A percentile compares a stretch with the other conserved stretches of the same genome.
phyloP scores from a whole-genome alignment of 768 basidiomycete genomes.

The Amanita subjunquillea region DNA sequence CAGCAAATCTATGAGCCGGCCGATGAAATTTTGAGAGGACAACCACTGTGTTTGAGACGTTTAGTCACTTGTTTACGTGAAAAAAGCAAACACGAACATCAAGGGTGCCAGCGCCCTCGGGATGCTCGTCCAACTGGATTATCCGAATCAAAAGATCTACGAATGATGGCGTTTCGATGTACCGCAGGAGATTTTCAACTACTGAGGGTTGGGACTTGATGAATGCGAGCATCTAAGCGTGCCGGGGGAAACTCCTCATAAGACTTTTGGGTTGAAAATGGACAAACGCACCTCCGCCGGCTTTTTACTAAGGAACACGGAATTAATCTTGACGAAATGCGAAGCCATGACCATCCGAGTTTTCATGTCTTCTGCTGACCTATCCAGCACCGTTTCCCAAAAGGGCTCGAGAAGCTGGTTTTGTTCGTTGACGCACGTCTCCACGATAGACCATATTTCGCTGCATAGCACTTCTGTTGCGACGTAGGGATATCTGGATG shows the following conservation, averaged over 20 bases:
- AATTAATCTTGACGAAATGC: slow-evolving; percentile 92
- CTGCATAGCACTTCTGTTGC: slow-evolving; percentile 93
- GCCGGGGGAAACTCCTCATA: too few relatives aligned
- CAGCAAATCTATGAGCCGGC: slow-evolving; percentile 69
- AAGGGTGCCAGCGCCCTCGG: slow-evolving; percentile 72
- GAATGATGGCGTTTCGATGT: slow-evolving; percentile 84
- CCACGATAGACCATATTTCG: slow-evolving; percentile 92
- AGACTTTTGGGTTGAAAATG: slow-evolving; percentile 11
- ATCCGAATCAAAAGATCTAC: slow-evolving; percentile 88
- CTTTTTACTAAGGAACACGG: slow-evolving; percentile 79
- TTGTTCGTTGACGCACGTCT: slow-evolving; percentile 69
- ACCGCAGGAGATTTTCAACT: slow-evolving; percentile 71
- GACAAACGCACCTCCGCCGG: slow-evolving; percentile 67
- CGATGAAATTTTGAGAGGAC: slow-evolving; percentile 74
- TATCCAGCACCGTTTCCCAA: slow-evolving; percentile 84
- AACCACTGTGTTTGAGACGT: slow-evolving; percentile 55
- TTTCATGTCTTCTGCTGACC: slow-evolving; percentile 78
- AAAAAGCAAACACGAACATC: slow-evolving; percentile 52
- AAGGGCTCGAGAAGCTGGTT: slow-evolving; percentile 73
- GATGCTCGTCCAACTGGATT: slow-evolving; percentile 81
- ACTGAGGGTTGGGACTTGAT: slow-evolving; percentile 76
- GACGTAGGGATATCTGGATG: slow-evolving; percentile 75
- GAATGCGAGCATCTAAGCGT: slow-evolving; percentile 80
- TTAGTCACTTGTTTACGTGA: slow-evolving; percentile 9
- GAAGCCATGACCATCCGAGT: slow-evolving; percentile 80